Evolutionary conservation across 1,284 basidiomycete genomes (phyloP).

Genomic region (Rhodotorula sp.): DNA sequence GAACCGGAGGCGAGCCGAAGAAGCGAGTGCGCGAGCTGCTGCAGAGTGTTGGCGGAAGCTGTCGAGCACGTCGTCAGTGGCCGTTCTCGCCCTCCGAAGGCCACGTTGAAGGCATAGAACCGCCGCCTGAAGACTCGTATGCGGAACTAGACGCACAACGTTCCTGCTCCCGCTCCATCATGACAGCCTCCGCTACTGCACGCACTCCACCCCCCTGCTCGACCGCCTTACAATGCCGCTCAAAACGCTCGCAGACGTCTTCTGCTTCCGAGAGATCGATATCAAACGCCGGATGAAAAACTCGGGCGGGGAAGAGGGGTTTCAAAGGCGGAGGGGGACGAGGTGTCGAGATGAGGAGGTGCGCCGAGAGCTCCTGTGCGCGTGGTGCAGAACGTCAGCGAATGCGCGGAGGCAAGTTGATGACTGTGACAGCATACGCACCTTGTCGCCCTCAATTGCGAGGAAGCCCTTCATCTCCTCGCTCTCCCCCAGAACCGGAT

Average conservation of each 20-base stretch:
- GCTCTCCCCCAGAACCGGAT: conserved; percentile 71
- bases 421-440: not conserved
- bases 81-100: not conserved
- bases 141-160: conserved; percentile 55
- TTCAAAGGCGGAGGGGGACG: not conserved
- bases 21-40: conserved; percentile 55
- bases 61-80: not conserved
- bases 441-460: conserved; percentile 58
- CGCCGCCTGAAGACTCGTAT: not conserved
- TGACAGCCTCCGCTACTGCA: conserved; percentile 54
- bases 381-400: not conserved
- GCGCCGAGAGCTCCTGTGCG: conserved; percentile 8
- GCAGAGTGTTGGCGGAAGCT: not conserved
- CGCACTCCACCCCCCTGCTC: conserved; percentile 55
- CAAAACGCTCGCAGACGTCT: conserved; percentile 56
- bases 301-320: conserved; percentile 65
- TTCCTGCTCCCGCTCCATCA: conserved; percentile 61
- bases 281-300: conserved; percentile 81
- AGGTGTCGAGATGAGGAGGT: not conserved
- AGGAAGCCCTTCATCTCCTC: conserved; percentile 79
- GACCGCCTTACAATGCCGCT: conserved; percentile 62
- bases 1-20: conserved; percentile 67
- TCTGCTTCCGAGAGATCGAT: conserved; percentile 59
- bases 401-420: no score
- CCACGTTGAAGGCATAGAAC: no score